A percentile compares a stretch with the other conserved stretches of the same genome.
These are phyloP conservation scores for Chytriomyces sp. DNA, from an alignment of 192 early-diverging fungal genomes.

Conservation along the genomic window DNA sequence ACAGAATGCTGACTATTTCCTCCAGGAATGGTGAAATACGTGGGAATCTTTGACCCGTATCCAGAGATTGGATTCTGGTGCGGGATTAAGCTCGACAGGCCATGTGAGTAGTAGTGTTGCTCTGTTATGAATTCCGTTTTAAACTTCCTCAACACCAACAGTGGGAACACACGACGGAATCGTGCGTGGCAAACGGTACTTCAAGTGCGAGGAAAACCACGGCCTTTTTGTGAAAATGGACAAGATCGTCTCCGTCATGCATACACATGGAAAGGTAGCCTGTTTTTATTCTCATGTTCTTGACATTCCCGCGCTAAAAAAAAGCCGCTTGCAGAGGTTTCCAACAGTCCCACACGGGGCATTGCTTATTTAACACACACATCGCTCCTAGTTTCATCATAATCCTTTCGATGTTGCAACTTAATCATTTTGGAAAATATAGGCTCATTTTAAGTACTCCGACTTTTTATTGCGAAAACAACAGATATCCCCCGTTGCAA, in stretches of 20 bases:
- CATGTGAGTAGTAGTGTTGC: slow-evolving; percentile 33
- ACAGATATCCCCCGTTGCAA: background rate
- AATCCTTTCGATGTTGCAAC: background rate
- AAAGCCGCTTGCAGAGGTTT: too few relatives aligned
- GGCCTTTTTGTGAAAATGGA: slow-evolving; percentile 53
- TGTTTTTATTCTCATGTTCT: slow-evolving; percentile 2
- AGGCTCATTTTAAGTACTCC: too few relatives aligned
- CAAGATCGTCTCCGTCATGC: slow-evolving; percentile 40
- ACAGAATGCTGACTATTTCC: background rate
- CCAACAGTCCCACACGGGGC: too few relatives aligned
- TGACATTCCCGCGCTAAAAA: background rate
- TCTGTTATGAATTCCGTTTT: background rate
- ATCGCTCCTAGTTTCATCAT: too few relatives aligned
- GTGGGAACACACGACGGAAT: slow-evolving; percentile 58
- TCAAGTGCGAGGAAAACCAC: slow-evolving; percentile 47
- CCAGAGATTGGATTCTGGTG: slow-evolving; percentile 52
- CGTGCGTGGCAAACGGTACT: slow-evolving; percentile 50
- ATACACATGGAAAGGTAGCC: slow-evolving; percentile 28
- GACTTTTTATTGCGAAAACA: background rate
- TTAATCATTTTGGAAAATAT: background rate
- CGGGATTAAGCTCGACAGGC: slow-evolving; percentile 48
- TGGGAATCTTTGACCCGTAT: slow-evolving; percentile 48
- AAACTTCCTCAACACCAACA: background rate
- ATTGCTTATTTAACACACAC: too few relatives aligned
- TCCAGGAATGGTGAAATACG: slow-evolving; percentile 48